phyloP scores from a whole-genome alignment of 345 rosid genomes.

The Physaria fendleri region DNA sequence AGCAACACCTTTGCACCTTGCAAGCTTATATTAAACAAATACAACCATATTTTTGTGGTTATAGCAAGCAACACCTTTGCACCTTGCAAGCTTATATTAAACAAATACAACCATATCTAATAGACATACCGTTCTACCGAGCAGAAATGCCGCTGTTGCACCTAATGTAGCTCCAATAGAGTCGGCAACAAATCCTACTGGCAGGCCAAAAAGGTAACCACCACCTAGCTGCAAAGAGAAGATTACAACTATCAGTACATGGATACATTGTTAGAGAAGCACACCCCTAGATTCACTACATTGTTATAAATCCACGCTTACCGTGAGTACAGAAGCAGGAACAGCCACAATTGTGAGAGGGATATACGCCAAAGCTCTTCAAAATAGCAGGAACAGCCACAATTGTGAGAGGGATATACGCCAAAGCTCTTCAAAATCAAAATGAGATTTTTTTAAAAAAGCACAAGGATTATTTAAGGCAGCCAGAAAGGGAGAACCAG shows the following conservation, averaged over 20 bases:
- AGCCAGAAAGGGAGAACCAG: background rate
- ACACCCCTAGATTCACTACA: background rate
- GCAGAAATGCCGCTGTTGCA: conserved; percentile 92
- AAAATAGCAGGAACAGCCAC: conserved; percentile 42
- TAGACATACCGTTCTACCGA: conserved; percentile 78
- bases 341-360: conserved; percentile 47
- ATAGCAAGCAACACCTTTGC: background rate
- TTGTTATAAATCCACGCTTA: conserved; percentile 22
- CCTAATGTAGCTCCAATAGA: conserved; percentile 93
- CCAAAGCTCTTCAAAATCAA: conserved; percentile 34
- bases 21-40: background rate
- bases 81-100: background rate
- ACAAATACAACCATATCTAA: background rate
- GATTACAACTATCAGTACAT: background rate
- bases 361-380: conserved; percentile 42
- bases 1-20: background rate
- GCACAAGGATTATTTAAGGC: background rate
- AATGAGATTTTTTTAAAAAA: too few relatives aligned
- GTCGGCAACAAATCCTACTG: conserved; percentile 95
- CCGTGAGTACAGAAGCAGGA: conserved; percentile 57
- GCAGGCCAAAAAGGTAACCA: conserved; percentile 95
- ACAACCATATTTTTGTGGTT: background rate
- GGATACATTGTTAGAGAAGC: background rate
- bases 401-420: conserved; percentile 46
- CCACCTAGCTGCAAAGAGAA: conserved; percentile 78